phyloP scores from a whole-genome alignment of 192 early-diverging fungal genomes.

The Umbelopsis isabellina region DNA sequence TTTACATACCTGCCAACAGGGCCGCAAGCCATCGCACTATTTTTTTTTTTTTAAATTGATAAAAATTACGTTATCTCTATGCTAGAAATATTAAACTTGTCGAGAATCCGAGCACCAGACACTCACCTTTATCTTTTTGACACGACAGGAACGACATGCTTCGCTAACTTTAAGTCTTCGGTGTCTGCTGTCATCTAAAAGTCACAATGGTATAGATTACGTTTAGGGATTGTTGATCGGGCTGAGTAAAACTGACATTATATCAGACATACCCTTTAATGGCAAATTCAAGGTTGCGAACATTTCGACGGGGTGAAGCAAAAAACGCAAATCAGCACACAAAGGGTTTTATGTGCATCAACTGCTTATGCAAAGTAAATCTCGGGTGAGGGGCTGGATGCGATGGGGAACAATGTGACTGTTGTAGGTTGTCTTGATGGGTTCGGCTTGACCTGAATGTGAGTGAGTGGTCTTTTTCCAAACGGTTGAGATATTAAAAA shows the following conservation, averaged over 20 bases:
- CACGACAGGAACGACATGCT: constrained; percentile 42
- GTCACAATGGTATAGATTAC: not conserved
- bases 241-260: not conserved
- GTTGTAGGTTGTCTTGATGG: not conserved
- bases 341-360: not conserved
- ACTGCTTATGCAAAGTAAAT: not conserved
- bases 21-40: constrained; percentile 46
- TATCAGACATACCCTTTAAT: constrained; percentile 31
- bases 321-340: constrained; percentile 7
- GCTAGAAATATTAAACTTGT: too few relatives aligned
- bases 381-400: too few relatives aligned
- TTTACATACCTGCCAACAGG: constrained; percentile 40
- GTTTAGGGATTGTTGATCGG: not conserved
- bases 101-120: not conserved
- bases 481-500: not conserved
- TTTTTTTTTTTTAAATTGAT: not conserved
- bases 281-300: constrained; percentile 44
- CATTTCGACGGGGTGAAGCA: constrained; percentile 19
- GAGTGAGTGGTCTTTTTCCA: not conserved
- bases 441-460: not conserved
- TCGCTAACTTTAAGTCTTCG: constrained; percentile 37
- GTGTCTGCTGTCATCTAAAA: constrained; percentile 24
- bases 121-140: constrained; percentile 44
- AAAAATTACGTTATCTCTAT: too few relatives aligned
- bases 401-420: not conserved